These are phyloP conservation scores for Trifolium pratense DNA, from an alignment of 306 rosid genomes.

Conservation along the genomic window DNA sequence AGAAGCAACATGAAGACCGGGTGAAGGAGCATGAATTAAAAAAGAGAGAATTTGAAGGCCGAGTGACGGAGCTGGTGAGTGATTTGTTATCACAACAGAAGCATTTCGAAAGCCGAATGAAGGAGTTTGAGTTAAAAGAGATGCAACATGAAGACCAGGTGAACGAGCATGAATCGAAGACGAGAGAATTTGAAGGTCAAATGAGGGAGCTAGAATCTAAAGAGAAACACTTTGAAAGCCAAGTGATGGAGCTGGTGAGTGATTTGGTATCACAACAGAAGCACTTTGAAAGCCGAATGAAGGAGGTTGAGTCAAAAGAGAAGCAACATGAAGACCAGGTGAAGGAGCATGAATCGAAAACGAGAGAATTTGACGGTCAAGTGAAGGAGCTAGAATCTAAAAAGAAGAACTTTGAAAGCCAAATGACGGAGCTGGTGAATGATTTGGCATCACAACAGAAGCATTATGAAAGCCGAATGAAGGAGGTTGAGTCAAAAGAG, in stretches of 20 bases:
- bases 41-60: conserved; percentile 24
- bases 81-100: background rate
- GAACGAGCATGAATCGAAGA: background rate
- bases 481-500: too few relatives aligned
- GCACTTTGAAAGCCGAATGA: background rate
- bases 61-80: background rate
- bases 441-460: too few relatives aligned
- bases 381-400: background rate
- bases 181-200: background rate
- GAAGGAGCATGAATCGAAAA: background rate
- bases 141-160: background rate
- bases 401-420: too few relatives aligned
- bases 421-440: too few relatives aligned
- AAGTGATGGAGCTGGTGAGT: background rate
- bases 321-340: background rate
- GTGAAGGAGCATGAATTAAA: conserved; percentile 33
- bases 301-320: background rate
- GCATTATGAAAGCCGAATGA: too few relatives aligned
- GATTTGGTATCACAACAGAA: conserved; percentile 22
- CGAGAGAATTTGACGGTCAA: too few relatives aligned
- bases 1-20: conserved; percentile 31
- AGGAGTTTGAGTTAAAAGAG: background rate
- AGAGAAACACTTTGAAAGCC: background rate
- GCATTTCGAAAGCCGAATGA: background rate
- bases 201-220: background rate